Evolutionary conservation across 352 stramenopile genomes (phyloP), one percentile per base, ranked within the genome.

Genomic region (Peronosclerospora sorghi): DNA sequence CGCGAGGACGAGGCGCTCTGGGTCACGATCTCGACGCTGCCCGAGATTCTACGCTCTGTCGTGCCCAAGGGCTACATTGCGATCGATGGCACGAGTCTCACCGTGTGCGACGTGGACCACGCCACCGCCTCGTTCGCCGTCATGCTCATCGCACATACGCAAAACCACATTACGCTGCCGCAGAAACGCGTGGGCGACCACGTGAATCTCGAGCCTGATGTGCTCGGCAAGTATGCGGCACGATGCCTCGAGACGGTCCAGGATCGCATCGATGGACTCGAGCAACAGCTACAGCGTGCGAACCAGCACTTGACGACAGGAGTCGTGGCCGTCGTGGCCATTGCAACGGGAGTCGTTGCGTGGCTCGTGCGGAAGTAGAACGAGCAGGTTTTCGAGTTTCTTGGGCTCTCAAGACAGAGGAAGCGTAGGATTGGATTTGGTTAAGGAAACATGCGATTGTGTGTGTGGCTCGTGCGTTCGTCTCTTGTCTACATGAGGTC

Each of bases 111-210:
- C 39, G 87, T 90, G 13, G 76, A 95, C 51, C 56, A 49, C 1
- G 53, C 59, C 24, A 68, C 88, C 43, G 68, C 79, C 45, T 98
- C 86, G 77, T 99, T 99, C 64, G 96, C 85, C 34, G 96, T 99
- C 59, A 99, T 99, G 96, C 81, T 99, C 57, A 93, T 99, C 44
- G 76, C 94, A 42, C 95, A 98, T 68, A 99, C 96, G 23, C 96
- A 97, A 56, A 95, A 96, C 67, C 86, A 96, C 59, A 95, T 99
- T 34, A 94, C 97, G 35, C 66, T 99, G 32, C 94, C 95, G 15
- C 64, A 78, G 19, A 98, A 98, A 63, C 59, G 73, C 36, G 56
- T 93, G 5, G 86, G 86, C 19, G 76, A 88, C 56, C 48, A 47
- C 21, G 86, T 97, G 14, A 97, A 97, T 65, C 55, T 97, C 21